Base-by-base conservation (phyloP, 495 filamentous ascomycete genomes). In the Xylaria bambusicola region DNA sequence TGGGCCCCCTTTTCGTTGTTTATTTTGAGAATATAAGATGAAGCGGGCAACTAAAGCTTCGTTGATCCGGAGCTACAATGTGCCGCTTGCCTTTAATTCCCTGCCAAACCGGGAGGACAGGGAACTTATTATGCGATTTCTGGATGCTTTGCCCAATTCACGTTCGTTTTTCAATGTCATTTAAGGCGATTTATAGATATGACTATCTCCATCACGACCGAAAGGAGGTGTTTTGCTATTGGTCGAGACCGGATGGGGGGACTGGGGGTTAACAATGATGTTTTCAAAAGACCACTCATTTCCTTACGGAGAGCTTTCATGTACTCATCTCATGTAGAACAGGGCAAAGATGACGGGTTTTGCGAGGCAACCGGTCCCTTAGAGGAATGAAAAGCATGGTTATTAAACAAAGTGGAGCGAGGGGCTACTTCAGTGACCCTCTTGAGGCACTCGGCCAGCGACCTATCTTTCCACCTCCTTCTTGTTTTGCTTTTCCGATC, bases 151-250 rank as follows among this genome's bases (percentile, higher is more conserved):
- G 48, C 56, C 56, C 62, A 58, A 55, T 62, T 63, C 51, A 49
- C 58, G 56, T 62, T 68, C 66, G 26, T 63, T 63, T 63, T 63
- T 23, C 50, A 54, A 12, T 63, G 40, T 49, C 58, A 53, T 45
- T 41, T 54, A 29, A 40, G 58, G 45, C 68, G 42, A 60, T 63
- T 55, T 63, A 63, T 70, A 68, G 62, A 70, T 49, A 61, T 41
- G 49, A 60, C 41, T 52, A n/a, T 60, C 47, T 58, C 27, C 36
- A 44, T 46, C 41, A 60, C 49, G 49, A 60, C 57, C 38, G 53
- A 60, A 52, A 47, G 40, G 57, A 58, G 57, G 38, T 58, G 47
- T 45, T 52, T n/a, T 53, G 49, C 49, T 45, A 21, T 27, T 47
- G 29, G 49, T 60, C 41, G 48, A 53, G 26, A 47, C 29, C 38